A percentile compares a stretch with the other conserved stretches of the same genome.
Conservation (phyloP, 208 protist genomes). For the Angomonas deanei region DNA sequence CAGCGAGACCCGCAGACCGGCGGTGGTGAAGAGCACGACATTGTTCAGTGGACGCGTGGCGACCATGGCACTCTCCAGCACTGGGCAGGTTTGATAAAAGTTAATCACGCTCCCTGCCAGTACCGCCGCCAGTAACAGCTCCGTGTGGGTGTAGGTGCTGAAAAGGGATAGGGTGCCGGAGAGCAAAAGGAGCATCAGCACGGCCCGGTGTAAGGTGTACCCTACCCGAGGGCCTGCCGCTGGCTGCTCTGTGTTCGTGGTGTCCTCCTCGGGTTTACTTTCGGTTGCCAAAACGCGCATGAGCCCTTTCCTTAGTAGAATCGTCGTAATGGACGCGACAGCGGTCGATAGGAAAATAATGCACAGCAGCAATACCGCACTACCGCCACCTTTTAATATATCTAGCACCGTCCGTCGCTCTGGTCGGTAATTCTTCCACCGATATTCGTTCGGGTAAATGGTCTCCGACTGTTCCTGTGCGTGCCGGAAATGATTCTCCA, state of each 20-base stretch:
- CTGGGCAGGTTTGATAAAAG: constrained; percentile 12
- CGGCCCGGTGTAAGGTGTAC: background rate
- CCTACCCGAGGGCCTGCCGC: background rate
- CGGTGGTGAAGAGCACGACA: constrained; percentile 19
- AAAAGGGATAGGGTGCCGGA: constrained; percentile 3
- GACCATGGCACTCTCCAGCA: constrained; percentile 6
- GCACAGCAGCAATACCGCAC: constrained; percentile 4
- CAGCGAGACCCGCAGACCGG: constrained; percentile 9
- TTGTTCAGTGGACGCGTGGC: constrained; percentile 9
- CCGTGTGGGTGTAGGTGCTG: constrained; percentile 6
- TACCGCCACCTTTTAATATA: constrained; percentile 1
- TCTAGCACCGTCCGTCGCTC: background rate
- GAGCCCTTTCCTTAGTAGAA: constrained; percentile 6
- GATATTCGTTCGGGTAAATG: background rate
- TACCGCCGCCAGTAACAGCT: constrained; percentile 19
- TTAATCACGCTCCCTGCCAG: constrained; percentile 13
- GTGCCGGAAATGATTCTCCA: background rate
- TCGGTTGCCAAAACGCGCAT: background rate
- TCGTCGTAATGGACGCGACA: background rate
- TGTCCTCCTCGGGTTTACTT: background rate
- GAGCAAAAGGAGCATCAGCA: constrained; percentile 8
- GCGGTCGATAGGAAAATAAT: constrained; percentile 6
- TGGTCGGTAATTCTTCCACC: background rate
- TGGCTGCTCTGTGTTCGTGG: background rate
- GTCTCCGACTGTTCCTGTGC: background rate